These are phyloP conservation scores for Globisporangium sylvaticum DNA, from an alignment of 352 stramenopile species.

Conservation along the genomic window DNA sequence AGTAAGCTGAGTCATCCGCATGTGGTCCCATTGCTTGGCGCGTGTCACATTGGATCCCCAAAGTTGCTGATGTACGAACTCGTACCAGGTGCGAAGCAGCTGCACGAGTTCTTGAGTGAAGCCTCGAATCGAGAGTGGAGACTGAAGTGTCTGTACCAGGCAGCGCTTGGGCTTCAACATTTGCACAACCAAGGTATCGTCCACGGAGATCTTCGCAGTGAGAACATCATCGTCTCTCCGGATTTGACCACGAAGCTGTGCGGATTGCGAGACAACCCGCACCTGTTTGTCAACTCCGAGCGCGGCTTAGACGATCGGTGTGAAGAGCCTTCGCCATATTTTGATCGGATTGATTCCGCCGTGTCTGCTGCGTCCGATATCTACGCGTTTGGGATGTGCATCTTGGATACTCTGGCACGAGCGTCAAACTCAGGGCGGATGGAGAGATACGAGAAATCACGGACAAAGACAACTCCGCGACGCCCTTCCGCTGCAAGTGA, in stretches of 20 bases:
- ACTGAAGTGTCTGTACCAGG: constrained; percentile 19
- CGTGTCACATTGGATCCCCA: constrained; percentile 1
- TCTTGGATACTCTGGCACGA: neutral
- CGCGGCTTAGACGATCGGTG: neutral
- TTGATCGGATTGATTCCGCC: neutral
- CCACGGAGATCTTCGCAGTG: neutral
- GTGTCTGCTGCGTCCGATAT: neutral
- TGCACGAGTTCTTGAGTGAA: neutral
- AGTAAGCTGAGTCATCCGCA: neutral
- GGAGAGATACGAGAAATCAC: neutral
- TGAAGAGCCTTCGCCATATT: neutral
- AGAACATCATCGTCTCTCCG: neutral
- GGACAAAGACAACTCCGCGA: neutral
- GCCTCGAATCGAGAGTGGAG: neutral
- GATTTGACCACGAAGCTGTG: neutral
- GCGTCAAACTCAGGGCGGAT: neutral
- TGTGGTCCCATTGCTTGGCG: neutral
- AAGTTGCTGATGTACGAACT: neutral
- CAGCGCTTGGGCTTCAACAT: constrained; percentile 14
- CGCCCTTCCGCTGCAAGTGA: neutral
- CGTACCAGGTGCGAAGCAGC: neutral
- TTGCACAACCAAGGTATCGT: neutral
- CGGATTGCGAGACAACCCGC: neutral
- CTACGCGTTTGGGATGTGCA: neutral
- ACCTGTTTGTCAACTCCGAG: neutral